phyloP scores from a whole-genome alignment of 208 protist genomes.

The Wallacemonas collosoma region DNA sequence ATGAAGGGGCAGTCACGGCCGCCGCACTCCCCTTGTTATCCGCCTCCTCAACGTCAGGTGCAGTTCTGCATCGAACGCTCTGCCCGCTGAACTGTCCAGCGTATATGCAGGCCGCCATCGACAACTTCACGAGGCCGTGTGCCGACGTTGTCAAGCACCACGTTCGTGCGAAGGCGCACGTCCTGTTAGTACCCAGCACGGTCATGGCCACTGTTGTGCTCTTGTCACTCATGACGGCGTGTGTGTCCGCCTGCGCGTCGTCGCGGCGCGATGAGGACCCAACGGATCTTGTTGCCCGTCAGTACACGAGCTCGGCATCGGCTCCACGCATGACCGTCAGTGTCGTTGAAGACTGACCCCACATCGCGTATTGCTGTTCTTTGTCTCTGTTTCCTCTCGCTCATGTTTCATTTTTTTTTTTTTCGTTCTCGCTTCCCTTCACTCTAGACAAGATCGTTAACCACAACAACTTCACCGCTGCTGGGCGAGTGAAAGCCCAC shows the following conservation, averaged over 20 bases:
- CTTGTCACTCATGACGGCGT: constrained; percentile 24
- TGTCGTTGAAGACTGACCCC: constrained; percentile 2
- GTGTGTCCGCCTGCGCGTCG: constrained; percentile 1
- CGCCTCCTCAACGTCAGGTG: neutral
- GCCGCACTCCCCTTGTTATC: too few relatives aligned
- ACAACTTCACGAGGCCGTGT: neutral
- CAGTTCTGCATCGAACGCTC: neutral
- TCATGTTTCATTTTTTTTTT: constrained; percentile 11
- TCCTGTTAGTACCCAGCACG: constrained; percentile 4
- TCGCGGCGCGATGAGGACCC: neutral
- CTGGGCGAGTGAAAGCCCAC: too few relatives aligned
- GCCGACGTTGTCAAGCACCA: constrained; percentile 2
- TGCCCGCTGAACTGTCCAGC: constrained; percentile 1
- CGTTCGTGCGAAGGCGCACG: neutral
- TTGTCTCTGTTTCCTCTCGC: neutral
- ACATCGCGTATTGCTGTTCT: neutral
- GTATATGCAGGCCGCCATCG: neutral
- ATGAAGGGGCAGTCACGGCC: too few relatives aligned
- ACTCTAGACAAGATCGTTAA: neutral
- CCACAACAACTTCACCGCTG: too few relatives aligned
- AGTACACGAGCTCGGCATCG: neutral
- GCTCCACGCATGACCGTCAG: constrained; percentile 7
- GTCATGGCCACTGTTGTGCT: constrained; percentile 17
- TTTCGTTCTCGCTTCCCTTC: constrained; percentile 11
- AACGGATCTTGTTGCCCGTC: neutral